Evolutionary conservation across 2,329 filamentous ascomycete species (phyloP), one percentile per base, ranked within the genome.

Genomic region (Aspergillus sp.): DNA sequence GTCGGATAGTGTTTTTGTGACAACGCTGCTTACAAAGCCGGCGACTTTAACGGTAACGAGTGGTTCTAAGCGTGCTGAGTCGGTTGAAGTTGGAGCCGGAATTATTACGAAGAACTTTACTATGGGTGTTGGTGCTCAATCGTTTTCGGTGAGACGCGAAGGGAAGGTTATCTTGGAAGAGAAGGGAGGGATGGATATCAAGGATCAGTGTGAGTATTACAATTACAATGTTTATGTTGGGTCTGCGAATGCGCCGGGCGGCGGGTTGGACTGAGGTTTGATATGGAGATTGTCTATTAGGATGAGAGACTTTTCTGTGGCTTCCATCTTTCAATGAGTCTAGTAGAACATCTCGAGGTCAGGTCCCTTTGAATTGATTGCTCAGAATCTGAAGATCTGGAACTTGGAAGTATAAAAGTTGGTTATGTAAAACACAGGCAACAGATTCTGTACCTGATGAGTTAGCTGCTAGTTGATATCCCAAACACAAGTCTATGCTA

Each of bases 171-270:
- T 65, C 36, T 14, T 65, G 10, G 49, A 22, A 5, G 63, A 62
- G 10, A 22, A 59, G 52, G 70, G 71, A 3, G 62, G 66, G 0
- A 39, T 70, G 57, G 60, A 62, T 6, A 66, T 75, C 31, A 57
- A 63, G 42, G 60, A 71, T 46, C 63, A 54, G 1, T 74, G 71
- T 50, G 58, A 65, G 24, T 61, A 61, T 45, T 75, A 74, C 54
- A 75, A 75, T 31, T 74, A 68, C 57, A 75, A 75, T 63, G 71
- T 72, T 11, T 74, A 72, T 60, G 69, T 73, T 14, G 72, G 72
- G 11, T 54, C 54, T 6, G 36, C 14, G 36, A 42, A n/a, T 42
- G 36, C 26, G 26, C 1, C 26, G 5, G 16, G 16, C 36, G 36
- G 2, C 1, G 14, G 36, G 12, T 36, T 36, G 16, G 36, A n/a